A percentile compares a stretch with the other conserved stretches of the same genome.
phyloP scores from a whole-genome alignment of 345 rosid species.

The Populus simonii region DNA sequence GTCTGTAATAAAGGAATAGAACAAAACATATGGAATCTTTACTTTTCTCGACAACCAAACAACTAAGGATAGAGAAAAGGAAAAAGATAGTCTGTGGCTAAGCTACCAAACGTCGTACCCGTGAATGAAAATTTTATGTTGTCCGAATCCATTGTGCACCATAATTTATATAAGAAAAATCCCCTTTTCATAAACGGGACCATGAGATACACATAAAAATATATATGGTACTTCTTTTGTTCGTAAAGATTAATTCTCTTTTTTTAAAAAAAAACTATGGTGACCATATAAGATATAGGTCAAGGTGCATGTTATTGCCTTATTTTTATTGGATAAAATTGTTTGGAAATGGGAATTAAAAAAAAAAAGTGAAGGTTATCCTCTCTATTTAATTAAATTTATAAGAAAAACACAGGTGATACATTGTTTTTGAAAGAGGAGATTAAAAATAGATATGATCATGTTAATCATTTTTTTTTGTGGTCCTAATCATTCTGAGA shows the following conservation, averaged over 20 bases:
- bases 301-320: background rate
- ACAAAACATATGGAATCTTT: constrained; percentile 76
- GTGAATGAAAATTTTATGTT: background rate
- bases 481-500: too few relatives aligned
- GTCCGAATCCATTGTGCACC: background rate
- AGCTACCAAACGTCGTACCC: background rate
- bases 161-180: background rate
- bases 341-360: background rate
- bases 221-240: background rate
- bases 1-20: constrained; percentile 56
- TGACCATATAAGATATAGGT: too few relatives aligned
- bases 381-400: background rate
- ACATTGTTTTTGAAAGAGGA: background rate
- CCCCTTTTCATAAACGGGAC: background rate
- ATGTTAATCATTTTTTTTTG: too few relatives aligned
- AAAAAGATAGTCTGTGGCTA: background rate
- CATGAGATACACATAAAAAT: background rate
- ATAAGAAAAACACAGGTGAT: background rate
- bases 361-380: background rate
- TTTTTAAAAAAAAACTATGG: too few relatives aligned
- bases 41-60: constrained; percentile 29
- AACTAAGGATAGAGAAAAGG: constrained; percentile 3
- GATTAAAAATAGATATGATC: background rate
- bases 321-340: background rate
- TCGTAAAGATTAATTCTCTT: background rate